Percentiles rank a stretch among this genome's conserved stretches.
These are phyloP conservation scores for Trypanosomatidae sp. DNA, from an alignment of 208 protist genomes.

Conservation along the genomic window DNA sequence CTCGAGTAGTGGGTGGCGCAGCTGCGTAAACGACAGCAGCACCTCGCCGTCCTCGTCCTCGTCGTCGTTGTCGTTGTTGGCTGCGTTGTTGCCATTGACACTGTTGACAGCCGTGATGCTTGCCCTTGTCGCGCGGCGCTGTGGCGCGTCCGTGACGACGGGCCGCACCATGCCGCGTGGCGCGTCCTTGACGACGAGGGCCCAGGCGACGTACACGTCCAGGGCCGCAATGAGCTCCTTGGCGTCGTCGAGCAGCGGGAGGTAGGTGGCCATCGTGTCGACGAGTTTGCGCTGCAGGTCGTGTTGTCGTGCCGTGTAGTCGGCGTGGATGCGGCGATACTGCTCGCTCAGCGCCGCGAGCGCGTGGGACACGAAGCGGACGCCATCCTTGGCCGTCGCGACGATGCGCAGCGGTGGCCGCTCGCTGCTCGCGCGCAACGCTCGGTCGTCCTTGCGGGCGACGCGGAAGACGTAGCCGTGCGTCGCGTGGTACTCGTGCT, in stretches of 20 bases:
- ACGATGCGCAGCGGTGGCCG: conserved; percentile 64
- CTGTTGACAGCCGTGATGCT: neutral
- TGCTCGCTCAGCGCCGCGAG: conserved; percentile 75
- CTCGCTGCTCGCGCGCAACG: conserved; percentile 68
- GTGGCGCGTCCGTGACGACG: conserved; percentile 13
- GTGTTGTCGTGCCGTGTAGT: conserved; percentile 71
- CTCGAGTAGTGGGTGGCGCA: conserved; percentile 83
- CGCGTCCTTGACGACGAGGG: conserved; percentile 75
- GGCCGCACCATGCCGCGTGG: conserved; percentile 88
- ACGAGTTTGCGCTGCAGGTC: conserved; percentile 88
- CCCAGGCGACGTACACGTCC: conserved; percentile 91
- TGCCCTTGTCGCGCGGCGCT: neutral
- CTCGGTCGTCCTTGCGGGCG: conserved; percentile 83
- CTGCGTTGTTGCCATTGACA: neutral
- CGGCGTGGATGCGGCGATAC: conserved; percentile 47
- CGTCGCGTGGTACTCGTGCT: conserved; percentile 77
- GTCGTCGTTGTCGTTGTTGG: neutral
- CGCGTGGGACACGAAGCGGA: conserved; percentile 87
- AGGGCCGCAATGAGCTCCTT: conserved; percentile 89
- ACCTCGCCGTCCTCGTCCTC: conserved; percentile 4
- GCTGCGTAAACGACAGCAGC: conserved; percentile 45
- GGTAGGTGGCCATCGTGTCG: conserved; percentile 89
- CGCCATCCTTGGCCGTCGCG: conserved; percentile 90
- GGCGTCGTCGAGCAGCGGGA: conserved; percentile 90
- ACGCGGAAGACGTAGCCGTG: conserved; percentile 89